Base-by-base conservation (phyloP, 2,329 filamentous ascomycete genomes). In the Diaporthe caulivora region DNA sequence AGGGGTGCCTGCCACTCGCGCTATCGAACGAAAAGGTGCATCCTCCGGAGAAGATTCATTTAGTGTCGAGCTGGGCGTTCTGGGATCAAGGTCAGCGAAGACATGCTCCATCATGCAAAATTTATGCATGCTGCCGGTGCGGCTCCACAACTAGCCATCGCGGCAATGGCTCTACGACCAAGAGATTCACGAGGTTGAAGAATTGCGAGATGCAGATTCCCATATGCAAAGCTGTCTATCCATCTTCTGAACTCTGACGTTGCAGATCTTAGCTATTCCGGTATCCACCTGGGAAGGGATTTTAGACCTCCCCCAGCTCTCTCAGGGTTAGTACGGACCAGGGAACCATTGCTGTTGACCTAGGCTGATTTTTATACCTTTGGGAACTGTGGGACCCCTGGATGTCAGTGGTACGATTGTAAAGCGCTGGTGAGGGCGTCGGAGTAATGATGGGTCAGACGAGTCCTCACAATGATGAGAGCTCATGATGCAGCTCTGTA, bases 11-110 rank as follows among this genome's bases (percentile, higher is more conserved):
- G 29, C 6, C 17, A 15, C n/a, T 31, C 40, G 58, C 58, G 58
- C 58, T 62, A 62, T 62, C 58, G 58, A 62, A 10, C 58, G 40
- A 62, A 62, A 44, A n/a, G 58, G 58, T 62, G 40, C 58, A n/a
- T 62, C 40, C 58, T 62, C 58, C 58, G 58, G 55, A 58, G 40
- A 62, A n/a, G 3, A 2, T 9, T 62, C 58, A 21, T 44, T 47
- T 31, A 31, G 24, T 31, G 40, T 47, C 40, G 9, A 44, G 58
- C 58, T 62, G 58, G 58, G 57, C 57, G 57, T n/a, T 62, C 57
- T 62, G 37, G 37, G 58, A 29, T 62, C 58, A 47, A 31, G 58
- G 58, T 24, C 58, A 62, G 58, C 40, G 47, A 62, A 31, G 3
- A 31, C 26, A 62, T 11, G 58, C 58, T 47, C 9, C 58, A 31